Evolutionary conservation across 352 stramenopile species (phyloP), one percentile per base, ranked within the genome.

Genomic region (Pythium plurisporium): DNA sequence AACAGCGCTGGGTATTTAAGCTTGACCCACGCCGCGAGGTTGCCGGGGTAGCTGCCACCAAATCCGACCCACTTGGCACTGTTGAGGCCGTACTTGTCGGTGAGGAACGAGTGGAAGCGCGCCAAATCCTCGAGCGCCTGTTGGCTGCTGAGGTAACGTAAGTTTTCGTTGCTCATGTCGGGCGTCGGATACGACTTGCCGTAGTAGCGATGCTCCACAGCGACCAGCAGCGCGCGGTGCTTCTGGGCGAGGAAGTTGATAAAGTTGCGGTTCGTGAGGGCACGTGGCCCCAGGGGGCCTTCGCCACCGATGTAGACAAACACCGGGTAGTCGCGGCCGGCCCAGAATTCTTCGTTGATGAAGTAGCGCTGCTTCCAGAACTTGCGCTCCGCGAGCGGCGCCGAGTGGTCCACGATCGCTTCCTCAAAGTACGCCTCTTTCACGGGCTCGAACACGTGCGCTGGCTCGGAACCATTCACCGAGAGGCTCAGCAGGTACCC

Each of bases 131-230:
- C 82, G 19, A 99, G 73, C 41, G 94, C 96, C 68, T 92, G 82
- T 56, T 85, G 70, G 50, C 79, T 92, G 20, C 84, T 97, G 22
- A 98, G 83, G 71, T 89, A 98, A 20, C 71, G 73, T 26, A 98
- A 66, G 70, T 96, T 90, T 9, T 64, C 50, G 34, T 82, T 72
- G 65, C 72, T 89, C 76, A 92, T 88, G 70, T 93, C 74, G 11
- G 64, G 41, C 12, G 70, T 92, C 26, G 91, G 91, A 73, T 96
- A 96, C 46, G 86, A 97, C 48, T 91, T 83, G 50, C 95, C 96
- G 67, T 98, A 99, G 76, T 96, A 98, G 7, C 96, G 85, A 74
- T 98, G 96, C 70, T 98, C 95, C 9, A 99, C 63, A 1, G 92
- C 92, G 61, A 97, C 82, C 26, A 96, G 60, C 33, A 94, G 53